phyloP scores from a whole-genome alignment of 768 basidiomycete species.

The Hygrophoropsis aurantiaca region DNA sequence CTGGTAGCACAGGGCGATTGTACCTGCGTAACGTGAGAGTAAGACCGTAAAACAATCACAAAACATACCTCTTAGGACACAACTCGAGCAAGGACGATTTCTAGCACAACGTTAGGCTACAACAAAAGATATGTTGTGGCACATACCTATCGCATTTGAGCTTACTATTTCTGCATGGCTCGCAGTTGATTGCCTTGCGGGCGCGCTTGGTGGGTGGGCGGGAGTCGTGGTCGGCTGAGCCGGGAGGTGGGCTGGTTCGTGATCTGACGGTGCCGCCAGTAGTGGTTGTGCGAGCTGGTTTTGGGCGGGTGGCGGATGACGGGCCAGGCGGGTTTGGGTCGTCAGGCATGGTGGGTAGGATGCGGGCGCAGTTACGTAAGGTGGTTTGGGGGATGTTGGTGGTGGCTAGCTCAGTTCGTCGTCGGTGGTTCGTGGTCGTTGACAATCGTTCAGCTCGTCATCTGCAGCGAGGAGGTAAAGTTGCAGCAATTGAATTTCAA shows the following conservation, averaged over 20 bases:
- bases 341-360: slow-evolving; percentile 26
- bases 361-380: too few species aligned
- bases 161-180: slow-evolving; percentile 84
- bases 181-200: slow-evolving; percentile 86
- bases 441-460: slow-evolving; percentile 5
- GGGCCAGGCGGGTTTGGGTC: slow-evolving; percentile 15
- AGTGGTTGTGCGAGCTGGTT: slow-evolving; percentile 14
- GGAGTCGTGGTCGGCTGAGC: slow-evolving; percentile 52
- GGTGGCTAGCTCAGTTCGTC: too few species aligned
- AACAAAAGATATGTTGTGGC: not conserved
- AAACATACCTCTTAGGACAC: slow-evolving; percentile 72
- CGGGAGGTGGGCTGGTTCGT: slow-evolving; percentile 45
- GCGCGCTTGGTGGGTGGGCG: slow-evolving; percentile 79
- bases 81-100: slow-evolving; percentile 86
- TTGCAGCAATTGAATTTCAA: too few species aligned
- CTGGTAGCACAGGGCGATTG: slow-evolving; percentile 79
- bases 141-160: slow-evolving; percentile 84
- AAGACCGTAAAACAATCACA: slow-evolving; percentile 4
- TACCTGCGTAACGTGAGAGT: slow-evolving; percentile 48
- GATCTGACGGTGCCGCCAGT: slow-evolving; percentile 47
- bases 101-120: slow-evolving; percentile 34
- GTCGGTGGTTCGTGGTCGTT: too few species aligned
- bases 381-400: too few species aligned
- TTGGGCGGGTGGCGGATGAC: slow-evolving; percentile 12
- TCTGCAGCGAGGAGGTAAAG: too few species aligned